These are phyloP conservation scores for Striga hermonthica DNA, from an alignment of 305 asterid genomes.

Conservation along the genomic window DNA sequence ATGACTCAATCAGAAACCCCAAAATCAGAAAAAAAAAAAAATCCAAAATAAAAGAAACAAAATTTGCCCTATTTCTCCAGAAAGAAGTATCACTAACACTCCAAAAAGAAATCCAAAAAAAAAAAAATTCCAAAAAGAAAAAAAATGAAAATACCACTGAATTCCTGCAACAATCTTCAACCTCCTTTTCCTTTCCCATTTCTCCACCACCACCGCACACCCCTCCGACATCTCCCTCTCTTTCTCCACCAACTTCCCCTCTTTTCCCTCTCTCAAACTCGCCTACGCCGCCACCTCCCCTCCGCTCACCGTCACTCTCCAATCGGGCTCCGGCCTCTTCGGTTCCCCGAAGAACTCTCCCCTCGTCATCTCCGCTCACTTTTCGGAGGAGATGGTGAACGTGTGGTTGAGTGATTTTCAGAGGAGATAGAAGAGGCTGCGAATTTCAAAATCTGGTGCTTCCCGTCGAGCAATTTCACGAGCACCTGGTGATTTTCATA, in stretches of 20 bases:
- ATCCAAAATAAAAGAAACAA: too few relatives aligned
- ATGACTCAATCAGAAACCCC: too few relatives aligned
- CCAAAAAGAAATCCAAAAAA: too few relatives aligned
- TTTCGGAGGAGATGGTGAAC: constrained; percentile 68
- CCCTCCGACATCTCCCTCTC: constrained; percentile 83
- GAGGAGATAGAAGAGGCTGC: constrained; percentile 42
- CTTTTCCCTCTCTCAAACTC: constrained; percentile 75
- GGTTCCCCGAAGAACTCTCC: constrained; percentile 84
- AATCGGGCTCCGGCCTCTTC: constrained; percentile 73
- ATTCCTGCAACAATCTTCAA: constrained; percentile 72
- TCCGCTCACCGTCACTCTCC: constrained; percentile 59
- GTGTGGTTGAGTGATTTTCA: constrained; percentile 56
- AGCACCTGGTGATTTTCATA: constrained; percentile 54
- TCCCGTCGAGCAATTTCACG: constrained; percentile 70
- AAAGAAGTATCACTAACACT: too few relatives aligned
- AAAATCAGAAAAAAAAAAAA: too few relatives aligned
- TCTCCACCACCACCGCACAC: constrained; percentile 72
- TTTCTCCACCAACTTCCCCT: constrained; percentile 62
- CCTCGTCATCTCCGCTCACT: constrained; percentile 63
- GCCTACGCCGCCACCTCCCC: constrained; percentile 56
- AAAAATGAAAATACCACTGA: too few relatives aligned
- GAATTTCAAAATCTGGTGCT: constrained; percentile 66
- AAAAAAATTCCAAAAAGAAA: too few relatives aligned
- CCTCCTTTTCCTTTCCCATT: constrained; percentile 75
- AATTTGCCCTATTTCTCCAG: too few relatives aligned